phyloP scores from a whole-genome alignment of 202 grass and related monocot genomes.

The Panicum hallii region DNA sequence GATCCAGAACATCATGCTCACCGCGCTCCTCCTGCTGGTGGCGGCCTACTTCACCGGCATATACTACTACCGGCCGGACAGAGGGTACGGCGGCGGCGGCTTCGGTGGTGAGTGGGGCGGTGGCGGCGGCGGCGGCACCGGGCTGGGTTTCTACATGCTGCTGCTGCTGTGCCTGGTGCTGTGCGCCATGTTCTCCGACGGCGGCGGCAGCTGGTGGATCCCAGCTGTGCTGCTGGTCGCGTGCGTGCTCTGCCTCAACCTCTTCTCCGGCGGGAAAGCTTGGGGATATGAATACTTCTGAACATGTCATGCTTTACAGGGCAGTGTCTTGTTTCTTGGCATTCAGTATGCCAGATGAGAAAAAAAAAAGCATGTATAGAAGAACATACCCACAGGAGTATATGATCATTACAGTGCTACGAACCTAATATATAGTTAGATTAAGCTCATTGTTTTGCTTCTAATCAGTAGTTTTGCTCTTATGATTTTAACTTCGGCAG shows the following conservation, averaged over 20 bases:
- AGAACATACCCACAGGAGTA: background rate
- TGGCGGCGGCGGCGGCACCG: background rate
- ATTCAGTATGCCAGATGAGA: background rate
- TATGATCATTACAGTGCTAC: background rate
- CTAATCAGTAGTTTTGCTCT: background rate
- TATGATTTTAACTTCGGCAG: background rate
- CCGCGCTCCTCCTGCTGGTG: constrained; percentile 54
- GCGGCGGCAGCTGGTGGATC: constrained; percentile 67
- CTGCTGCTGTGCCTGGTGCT: constrained; percentile 67
- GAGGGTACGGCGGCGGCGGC: constrained; percentile 22
- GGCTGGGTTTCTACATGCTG: constrained; percentile 76
- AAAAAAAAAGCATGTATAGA: background rate
- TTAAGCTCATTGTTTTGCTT: background rate
- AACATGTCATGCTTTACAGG: background rate
- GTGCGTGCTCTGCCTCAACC: constrained; percentile 66
- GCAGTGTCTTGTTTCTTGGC: background rate
- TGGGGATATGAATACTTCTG: constrained; percentile 49
- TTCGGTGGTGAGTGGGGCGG: constrained; percentile 26
- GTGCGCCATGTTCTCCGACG: constrained; percentile 67
- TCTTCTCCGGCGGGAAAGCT: constrained; percentile 58
- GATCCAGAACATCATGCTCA: constrained; percentile 58
- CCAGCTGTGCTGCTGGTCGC: constrained; percentile 52
- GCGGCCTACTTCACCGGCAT: constrained; percentile 56
- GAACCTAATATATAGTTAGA: background rate
- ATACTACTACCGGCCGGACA: constrained; percentile 53